Base-by-base conservation (phyloP, 2,329 filamentous ascomycete genomes). In the Colletotrichum liaoningense region DNA sequence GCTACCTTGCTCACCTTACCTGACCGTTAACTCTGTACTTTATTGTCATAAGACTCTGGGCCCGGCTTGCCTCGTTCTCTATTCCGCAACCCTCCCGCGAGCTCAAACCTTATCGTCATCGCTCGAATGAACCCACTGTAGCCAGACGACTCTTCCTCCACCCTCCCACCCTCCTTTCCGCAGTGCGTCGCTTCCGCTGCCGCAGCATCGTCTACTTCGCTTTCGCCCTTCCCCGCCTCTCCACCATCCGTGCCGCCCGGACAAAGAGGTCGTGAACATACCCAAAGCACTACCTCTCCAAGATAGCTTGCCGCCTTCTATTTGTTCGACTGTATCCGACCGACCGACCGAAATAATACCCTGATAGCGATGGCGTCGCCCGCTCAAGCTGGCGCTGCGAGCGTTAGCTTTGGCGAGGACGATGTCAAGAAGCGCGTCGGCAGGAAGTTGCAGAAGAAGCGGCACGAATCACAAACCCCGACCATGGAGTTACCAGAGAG, bases 401-500 rank as follows among this genome's bases (percentile, higher is more conserved):
- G 76, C 78, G 76, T 75, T 64, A 74, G 75, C 69, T 77, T 75
- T 65, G 82, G 84, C 67, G 82, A 83, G 28, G 81, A 83, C 58
- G 81, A 81, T 54, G 69, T 81, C 33, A 82, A 80, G 64, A 83
- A 82, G 67, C 84, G 84, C 67, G 78, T 84, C 12, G 82, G 81
- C 65, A 84, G 81, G 69, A 88, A 83, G 76, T 83, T 88, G 19
- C 84, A 84, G 42, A 88, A 86, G 79, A 86, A 81, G 73, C 83
- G 79, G 42, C 82, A 82, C 74, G 83, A 84, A 42, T 78, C 80
- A 19, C 80, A 82, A 58, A 81, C 77, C 3, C 81, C 78, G 11
- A 84, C 83, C 14, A 84, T 87, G 82, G 77, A 89, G 71, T 84
- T 91, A 6, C 89, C 89, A 14, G 88, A 90, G 28, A 86, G 85